Base-by-base conservation (phyloP, 192 early-diverging fungal species). In the Chytriomyces sp. region DNA sequence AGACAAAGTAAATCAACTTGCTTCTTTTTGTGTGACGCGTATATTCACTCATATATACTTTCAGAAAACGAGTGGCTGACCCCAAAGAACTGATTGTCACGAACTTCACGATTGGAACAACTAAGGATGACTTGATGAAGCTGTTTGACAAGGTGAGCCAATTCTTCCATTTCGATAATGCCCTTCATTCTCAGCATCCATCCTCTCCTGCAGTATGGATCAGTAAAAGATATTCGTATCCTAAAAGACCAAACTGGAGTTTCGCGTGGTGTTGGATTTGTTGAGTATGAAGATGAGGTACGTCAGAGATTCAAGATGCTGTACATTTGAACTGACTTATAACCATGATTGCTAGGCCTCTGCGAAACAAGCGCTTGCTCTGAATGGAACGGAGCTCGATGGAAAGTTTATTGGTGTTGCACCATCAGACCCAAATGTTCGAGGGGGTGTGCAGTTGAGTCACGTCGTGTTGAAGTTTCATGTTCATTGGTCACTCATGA, bases 371-470 rank as follows among this genome's bases (percentile, higher is more conserved):
- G 82, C 76, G 2, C 69, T 87, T 9, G 20, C 76, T n/a, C 57
- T 85, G 5, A 87, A 85, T 63, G 84, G 82, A 4, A 78, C 70
- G 5, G 61, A 64, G 11, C 13, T 84, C 6, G 80, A 83, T 45
- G 81, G 81, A 20, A 77, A 80, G 6, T 23, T 76, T 23, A 67
- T 87, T 26, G 75, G 45, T 11, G 84, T 87, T 3, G 79, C 84
- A 1, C 69, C 81, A 7, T 80, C 86, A n/a, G 86, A 83, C 77
- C 82, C 86, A 13, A 87, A 83, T 50, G 74, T 69, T 13, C 72
- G 82, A 43, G 53, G 73, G 7, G 71, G 64, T 16, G 61, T 45
- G 16, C 66, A 82, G 68, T 53, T 13, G 8, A 24, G 13, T 24
- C 26, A 45, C 11, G 26, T 18, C 45, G 16, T 13, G 65, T 46